Evolutionary conservation across 768 basidiomycete genomes (phyloP).

Genomic region (Astraeus odoratus): DNA sequence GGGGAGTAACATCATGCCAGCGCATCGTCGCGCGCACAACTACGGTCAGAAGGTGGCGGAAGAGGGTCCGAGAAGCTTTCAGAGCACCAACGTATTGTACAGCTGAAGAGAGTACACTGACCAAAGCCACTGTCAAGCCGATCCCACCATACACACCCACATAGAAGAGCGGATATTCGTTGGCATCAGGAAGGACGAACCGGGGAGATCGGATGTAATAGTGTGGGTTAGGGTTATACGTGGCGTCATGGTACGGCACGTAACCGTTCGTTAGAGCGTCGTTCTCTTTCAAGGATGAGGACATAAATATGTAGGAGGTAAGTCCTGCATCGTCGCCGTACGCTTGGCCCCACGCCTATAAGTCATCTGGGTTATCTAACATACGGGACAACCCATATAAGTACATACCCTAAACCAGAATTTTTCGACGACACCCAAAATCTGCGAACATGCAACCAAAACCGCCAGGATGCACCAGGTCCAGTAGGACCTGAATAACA

Average conservation of each 20-base stretch:
- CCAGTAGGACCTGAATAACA: conserved; percentile 27
- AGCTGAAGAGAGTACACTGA: conserved; percentile 39
- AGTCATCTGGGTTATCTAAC: background rate
- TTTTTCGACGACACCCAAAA: conserved; percentile 23
- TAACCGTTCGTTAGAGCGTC: conserved; percentile 22
- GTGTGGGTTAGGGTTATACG: conserved; percentile 12
- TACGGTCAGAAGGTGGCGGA: conserved; percentile 50
- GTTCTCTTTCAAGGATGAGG: conserved; percentile 20
- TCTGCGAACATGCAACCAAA: conserved; percentile 20
- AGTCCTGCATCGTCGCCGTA: conserved; percentile 4
- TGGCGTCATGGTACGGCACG: conserved; percentile 13
- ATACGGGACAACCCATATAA: background rate
- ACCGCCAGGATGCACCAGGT: conserved; percentile 18
- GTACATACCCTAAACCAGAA: conserved; percentile 23
- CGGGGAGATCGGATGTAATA: conserved; percentile 13
- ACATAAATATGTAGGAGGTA: conserved; percentile 13
- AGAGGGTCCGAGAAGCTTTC: conserved; percentile 29
- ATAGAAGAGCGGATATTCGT: conserved; percentile 67
- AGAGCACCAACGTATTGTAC: conserved; percentile 53
- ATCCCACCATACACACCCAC: conserved; percentile 62
- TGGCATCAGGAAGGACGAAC: conserved; percentile 40
- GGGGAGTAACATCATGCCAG: conserved; percentile 79
- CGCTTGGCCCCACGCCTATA: conserved; percentile 24
- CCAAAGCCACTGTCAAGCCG: conserved; percentile 42
- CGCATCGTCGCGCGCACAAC: conserved; percentile 81